These are phyloP conservation scores for Candida glucosophila DNA, from an alignment of 1,139 yeast genomes.

Conservation along the genomic window DNA sequence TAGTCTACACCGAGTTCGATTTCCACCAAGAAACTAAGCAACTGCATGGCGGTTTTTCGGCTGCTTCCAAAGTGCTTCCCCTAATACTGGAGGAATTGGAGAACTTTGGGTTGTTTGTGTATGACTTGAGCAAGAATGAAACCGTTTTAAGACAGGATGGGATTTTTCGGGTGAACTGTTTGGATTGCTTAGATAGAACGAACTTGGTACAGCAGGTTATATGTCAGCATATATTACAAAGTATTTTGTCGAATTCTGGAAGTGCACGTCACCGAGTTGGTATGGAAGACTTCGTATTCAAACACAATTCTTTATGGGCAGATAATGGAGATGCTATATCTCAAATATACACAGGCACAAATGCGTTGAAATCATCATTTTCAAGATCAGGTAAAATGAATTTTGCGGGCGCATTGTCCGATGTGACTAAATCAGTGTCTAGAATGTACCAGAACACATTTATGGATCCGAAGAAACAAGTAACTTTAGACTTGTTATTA, in stretches of 20 bases:
- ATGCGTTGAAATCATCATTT: constrained; percentile 88
- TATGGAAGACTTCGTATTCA: constrained; percentile 43
- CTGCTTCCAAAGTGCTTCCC: constrained; percentile 67
- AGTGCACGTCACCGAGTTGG: constrained; percentile 14
- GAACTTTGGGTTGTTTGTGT: constrained; percentile 75
- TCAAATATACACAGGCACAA: constrained; percentile 94
- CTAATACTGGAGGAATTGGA: constrained; percentile 55
- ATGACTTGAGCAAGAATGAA: constrained; percentile 40
- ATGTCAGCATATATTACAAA: constrained; percentile 49
- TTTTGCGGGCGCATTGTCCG: constrained; percentile 90
- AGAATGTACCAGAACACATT: constrained; percentile 94
- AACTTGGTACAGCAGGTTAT: constrained; percentile 87
- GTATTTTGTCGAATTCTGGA: constrained; percentile 27
- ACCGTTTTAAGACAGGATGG: constrained; percentile 75
- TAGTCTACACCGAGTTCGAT: constrained; percentile 73
- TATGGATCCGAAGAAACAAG: constrained; percentile 84
- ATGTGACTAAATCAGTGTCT: constrained; percentile 91
- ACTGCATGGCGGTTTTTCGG: constrained; percentile 70
- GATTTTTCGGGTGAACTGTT: constrained; percentile 83
- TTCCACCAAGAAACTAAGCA: constrained; percentile 84
- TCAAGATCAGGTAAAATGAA: constrained; percentile 95
- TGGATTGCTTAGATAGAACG: constrained; percentile 93
- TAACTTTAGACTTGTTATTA: constrained; percentile 73
- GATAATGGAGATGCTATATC: constrained; percentile 97
- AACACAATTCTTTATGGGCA: constrained; percentile 88